Evolutionary conservation across 2,329 filamentous ascomycete genomes (phyloP), one percentile per base, ranked within the genome.

Genomic region (Colletotrichum nymphaeae): DNA sequence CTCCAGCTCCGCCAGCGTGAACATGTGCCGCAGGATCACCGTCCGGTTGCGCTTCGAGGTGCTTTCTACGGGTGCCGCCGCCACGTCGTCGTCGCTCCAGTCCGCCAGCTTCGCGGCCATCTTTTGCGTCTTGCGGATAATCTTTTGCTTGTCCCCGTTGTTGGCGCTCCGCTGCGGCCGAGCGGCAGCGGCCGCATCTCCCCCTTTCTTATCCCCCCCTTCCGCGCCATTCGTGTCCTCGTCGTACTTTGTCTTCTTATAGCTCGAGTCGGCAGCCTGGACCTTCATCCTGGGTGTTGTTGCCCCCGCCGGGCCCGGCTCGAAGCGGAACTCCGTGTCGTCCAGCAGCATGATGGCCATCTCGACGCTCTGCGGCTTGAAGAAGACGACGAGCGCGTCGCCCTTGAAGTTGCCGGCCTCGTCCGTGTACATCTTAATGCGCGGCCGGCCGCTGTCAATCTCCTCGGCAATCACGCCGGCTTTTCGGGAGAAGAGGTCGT

Each of bases 381-480:
- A 98, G 84, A 97, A 99, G 46, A 98, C 94, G 67, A 99, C 87
- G 37, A 99, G 88, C 2, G 94, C 95, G 80, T 98, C 95, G 74
- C 97, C 97, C 81, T 98, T 98, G 88, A 98, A 97, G 19, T 91
- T 90, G 24, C 95, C 97, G 1, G 92, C 84, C 1, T 93, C 91
- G 80, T 98, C 92, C 24, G 88, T 91, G 84, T 99, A 99, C 82
- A 99, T 91, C 85, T 98, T 98, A 84, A 99, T 96, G 49, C 97
- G 93, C 57, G 95, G 94, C 58, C 92, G 90, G 69, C 94, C 94
- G 78, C 92, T 95, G 79, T 98, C 95, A 76, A 98, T 95, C 83
- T 97, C 94, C 83, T 98, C 95, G 62, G 96, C 95, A 76, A 99
- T 95, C 76, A 98, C 93, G 73, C 95, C 95, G 79, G 91, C 97